phyloP scores from a whole-genome alignment of 1,139 yeast species.

The Kodamaea fungicola region DNA sequence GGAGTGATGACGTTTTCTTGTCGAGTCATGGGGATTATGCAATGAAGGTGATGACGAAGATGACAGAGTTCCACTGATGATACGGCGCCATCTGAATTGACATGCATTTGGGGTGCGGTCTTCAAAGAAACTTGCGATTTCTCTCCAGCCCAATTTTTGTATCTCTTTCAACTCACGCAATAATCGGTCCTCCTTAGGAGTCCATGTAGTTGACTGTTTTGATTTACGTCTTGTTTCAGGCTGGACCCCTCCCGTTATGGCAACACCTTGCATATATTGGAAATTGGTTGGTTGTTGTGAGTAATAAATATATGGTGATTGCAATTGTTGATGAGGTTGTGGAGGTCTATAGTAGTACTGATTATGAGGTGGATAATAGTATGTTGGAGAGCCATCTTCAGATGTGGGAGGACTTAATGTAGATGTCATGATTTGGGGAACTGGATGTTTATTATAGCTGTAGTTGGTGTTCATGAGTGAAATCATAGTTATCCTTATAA shows the following conservation, averaged over 20 bases:
- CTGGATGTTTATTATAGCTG: background rate
- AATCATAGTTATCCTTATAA: conserved; percentile 1
- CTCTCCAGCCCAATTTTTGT: conserved; percentile 47
- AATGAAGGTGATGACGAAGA: conserved; percentile 5
- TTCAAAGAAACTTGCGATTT: conserved; percentile 38
- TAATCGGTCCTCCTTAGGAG: conserved; percentile 37
- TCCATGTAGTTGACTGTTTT: conserved; percentile 39
- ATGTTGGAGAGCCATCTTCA: conserved; percentile 4
- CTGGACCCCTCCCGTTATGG: conserved; percentile 1
- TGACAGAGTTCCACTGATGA: conserved; percentile 28
- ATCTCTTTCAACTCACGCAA: conserved; percentile 37
- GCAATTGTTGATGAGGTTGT: background rate
- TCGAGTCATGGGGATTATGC: conserved; percentile 8
- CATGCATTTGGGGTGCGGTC: conserved; percentile 48
- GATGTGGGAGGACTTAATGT: background rate
- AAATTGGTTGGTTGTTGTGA: conserved; percentile 1
- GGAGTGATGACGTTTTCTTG: conserved; percentile 26
- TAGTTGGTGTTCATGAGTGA: conserved; percentile 6
- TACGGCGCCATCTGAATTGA: conserved; percentile 47
- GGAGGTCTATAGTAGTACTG: conserved; percentile 3
- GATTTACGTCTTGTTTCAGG: conserved; percentile 16
- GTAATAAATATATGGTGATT: background rate
- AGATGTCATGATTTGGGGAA: background rate
- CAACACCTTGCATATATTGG: conserved; percentile 6
- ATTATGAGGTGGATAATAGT: conserved; percentile 3